Conservation (phyloP, 1,284 basidiomycete genomes). For the Ustilago vetiveriae region DNA sequence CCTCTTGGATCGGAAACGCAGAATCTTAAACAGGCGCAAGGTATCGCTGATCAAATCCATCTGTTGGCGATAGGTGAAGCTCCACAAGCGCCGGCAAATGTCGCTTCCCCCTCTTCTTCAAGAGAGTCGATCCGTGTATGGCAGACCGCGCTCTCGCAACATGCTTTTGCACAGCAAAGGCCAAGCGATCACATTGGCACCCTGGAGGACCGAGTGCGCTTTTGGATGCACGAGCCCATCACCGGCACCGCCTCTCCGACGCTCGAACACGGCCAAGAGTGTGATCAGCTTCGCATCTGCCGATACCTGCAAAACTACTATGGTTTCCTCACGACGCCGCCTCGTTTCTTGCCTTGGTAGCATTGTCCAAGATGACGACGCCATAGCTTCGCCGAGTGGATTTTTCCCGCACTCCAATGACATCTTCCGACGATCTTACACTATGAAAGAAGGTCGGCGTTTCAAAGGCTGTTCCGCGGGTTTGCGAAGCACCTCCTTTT, state of each 20-base stretch:
- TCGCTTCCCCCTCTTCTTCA: background rate
- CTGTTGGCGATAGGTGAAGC: conserved; percentile 28
- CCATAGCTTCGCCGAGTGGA: background rate
- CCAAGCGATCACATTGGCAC: background rate
- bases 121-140: conserved; percentile 6
- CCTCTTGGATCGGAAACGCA: background rate
- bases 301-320: conserved; percentile 38
- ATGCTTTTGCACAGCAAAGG: conserved; percentile 20
- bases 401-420: background rate
- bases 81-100: conserved; percentile 15
- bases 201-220: conserved; percentile 21
- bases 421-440: background rate
- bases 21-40: background rate
- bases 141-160: conserved; percentile 23
- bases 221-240: conserved; percentile 43
- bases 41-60: conserved; percentile 3
- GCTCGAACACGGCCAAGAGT: background rate
- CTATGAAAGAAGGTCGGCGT: too few species aligned
- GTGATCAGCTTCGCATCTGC: conserved; percentile 3
- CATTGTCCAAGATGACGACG: background rate
- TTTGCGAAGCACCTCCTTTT: too few species aligned
- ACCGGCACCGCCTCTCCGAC: conserved; percentile 10
- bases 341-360: conserved; percentile 31
- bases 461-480: too few species aligned
- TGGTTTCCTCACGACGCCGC: conserved; percentile 19